A percentile compares a stretch with the other conserved stretches of the same genome.
These are phyloP conservation scores for Mycothermus thermophilus DNA, from an alignment of 495 filamentous ascomycete genomes.

Conservation along the genomic window DNA sequence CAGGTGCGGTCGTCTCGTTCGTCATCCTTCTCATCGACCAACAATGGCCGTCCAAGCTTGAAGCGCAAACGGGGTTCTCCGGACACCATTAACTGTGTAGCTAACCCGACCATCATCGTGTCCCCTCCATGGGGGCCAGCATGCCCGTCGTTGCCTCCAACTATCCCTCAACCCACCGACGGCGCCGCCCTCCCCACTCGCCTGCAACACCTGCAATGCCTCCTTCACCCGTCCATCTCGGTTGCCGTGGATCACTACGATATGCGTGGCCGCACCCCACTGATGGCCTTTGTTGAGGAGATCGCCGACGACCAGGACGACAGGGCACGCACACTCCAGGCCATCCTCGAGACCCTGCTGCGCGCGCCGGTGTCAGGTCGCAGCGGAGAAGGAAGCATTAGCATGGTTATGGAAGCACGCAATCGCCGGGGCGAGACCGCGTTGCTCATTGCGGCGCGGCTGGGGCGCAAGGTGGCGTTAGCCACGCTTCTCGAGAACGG, in stretches of 20 bases:
- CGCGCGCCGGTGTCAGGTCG: neutral
- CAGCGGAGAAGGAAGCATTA: neutral
- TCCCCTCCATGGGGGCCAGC: neutral
- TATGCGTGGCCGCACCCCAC: constrained; percentile 25
- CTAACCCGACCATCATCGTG: neutral
- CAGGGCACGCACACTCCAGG: constrained; percentile 20
- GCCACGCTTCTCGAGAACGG: constrained; percentile 28
- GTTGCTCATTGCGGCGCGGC: constrained; percentile 29
- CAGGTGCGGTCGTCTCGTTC: constrained; percentile 4
- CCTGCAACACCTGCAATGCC: constrained; percentile 19
- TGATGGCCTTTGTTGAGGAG: constrained; percentile 34
- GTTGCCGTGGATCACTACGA: constrained; percentile 34
- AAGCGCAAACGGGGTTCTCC: constrained; percentile 8
- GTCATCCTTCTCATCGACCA: neutral
- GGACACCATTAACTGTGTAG: neutral
- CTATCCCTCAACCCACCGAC: neutral
- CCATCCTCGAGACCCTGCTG: constrained; percentile 20
- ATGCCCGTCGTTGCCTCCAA: neutral
- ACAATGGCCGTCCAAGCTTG: constrained; percentile 2
- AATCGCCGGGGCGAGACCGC: constrained; percentile 35
- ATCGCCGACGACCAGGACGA: constrained; percentile 29
- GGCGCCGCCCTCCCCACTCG: constrained; percentile 12
- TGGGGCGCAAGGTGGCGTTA: constrained; percentile 31
- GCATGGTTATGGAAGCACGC: constrained; percentile 15
- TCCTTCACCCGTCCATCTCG: constrained; percentile 24